A percentile compares a stretch with the other conserved stretches of the same genome.
Conservation (phyloP, 345 rosid genomes). For the Murraya paniculata region DNA sequence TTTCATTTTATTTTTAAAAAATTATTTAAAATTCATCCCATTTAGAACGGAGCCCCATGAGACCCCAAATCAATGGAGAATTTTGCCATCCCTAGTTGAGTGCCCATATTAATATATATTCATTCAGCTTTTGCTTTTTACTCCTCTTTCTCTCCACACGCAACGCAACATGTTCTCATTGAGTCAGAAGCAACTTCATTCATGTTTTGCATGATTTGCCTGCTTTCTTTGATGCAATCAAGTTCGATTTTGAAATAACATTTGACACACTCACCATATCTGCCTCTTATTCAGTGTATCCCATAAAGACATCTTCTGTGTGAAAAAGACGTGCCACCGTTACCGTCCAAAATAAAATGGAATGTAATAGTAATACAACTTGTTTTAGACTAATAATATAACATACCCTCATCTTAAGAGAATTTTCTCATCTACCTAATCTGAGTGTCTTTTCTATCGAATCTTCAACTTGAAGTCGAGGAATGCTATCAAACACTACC, state of each 20-base stretch:
- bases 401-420: background rate
- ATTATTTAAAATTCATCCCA: no score
- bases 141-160: slow-evolving; percentile 6
- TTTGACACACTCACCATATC: background rate
- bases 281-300: slow-evolving; percentile 4
- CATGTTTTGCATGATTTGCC: background rate
- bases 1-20: no score
- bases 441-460: slow-evolving; percentile 12
- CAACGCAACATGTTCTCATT: background rate
- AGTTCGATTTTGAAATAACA: background rate
- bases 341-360: background rate
- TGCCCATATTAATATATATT: background rate
- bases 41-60: no score
- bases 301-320: background rate
- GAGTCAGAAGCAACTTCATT: slow-evolving; percentile 17
- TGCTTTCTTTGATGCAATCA: slow-evolving; percentile 7
- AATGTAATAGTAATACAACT: slow-evolving; percentile 7
- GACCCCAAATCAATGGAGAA: no score
- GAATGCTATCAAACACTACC: slow-evolving; percentile 9
- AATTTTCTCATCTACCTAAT: slow-evolving; percentile 29
- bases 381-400: background rate
- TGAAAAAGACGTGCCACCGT: background rate
- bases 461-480: slow-evolving; percentile 4
- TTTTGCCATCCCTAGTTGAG: background rate
- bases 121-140: background rate